Evolutionary conservation across 2,329 filamentous ascomycete genomes (phyloP).

Genomic region (Fusarium oxysporum): DNA sequence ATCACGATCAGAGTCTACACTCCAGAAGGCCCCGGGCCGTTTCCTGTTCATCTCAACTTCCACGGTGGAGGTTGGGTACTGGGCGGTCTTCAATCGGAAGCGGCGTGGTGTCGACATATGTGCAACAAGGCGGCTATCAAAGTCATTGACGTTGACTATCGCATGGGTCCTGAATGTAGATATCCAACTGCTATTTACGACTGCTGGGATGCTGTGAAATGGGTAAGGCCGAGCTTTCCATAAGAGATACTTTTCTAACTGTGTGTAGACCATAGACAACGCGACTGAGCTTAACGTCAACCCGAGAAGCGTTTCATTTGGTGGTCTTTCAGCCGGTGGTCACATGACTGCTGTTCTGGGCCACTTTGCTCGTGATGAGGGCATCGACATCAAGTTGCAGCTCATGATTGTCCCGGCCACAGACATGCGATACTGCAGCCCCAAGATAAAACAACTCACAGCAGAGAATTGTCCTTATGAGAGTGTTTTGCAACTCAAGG

Average conservation of each 20-base stretch:
- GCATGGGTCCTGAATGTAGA: neutral
- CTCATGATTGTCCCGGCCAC: constrained; percentile 5
- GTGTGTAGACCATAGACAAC: neutral
- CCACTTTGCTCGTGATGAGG: constrained; percentile 2
- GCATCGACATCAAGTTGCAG: neutral
- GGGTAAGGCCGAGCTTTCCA: neutral
- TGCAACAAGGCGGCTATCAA: neutral
- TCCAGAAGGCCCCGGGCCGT: neutral
- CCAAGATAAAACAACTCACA: neutral
- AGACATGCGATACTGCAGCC: constrained; percentile 3
- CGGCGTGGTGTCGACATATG: neutral
- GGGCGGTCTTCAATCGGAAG: neutral
- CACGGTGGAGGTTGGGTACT: constrained; percentile 3
- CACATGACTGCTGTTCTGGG: neutral
- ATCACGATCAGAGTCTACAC: neutral
- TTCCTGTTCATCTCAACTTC: constrained; percentile 1
- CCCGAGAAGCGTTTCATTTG: neutral
- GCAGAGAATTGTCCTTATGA: neutral
- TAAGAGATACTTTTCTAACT: neutral
- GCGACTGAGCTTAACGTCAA: neutral
- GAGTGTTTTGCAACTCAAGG: accelerated
- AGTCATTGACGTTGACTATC: neutral
- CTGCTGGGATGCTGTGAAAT: constrained; percentile 7
- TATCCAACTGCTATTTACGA: constrained; percentile 8
- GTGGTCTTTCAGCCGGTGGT: neutral